These are phyloP conservation scores for Lichtheimia ramosa DNA, from an alignment of 371 early-diverging fungal genomes.

Conservation along the genomic window DNA sequence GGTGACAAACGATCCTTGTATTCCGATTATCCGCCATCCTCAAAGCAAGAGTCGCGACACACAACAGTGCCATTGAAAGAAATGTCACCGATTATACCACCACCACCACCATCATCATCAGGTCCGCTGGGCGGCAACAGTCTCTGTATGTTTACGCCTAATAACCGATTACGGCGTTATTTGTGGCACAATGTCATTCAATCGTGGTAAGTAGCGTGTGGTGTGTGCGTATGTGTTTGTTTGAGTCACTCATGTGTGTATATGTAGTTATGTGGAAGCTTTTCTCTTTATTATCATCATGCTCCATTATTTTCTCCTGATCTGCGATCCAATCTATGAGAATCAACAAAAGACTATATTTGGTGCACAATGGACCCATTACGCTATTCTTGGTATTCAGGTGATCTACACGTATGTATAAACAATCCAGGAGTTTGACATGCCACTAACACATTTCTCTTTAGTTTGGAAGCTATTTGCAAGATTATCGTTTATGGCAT, in stretches of 20 bases:
- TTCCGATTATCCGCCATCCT: slow-evolving; percentile 7
- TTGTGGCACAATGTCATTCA: slow-evolving; percentile 34
- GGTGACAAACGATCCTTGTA: slow-evolving; percentile 4
- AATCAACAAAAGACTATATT: slow-evolving; percentile 46
- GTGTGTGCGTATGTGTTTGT: neutral
- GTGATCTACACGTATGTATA: slow-evolving; percentile 47
- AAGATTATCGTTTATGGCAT: slow-evolving; percentile 55
- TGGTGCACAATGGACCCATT: slow-evolving; percentile 55
- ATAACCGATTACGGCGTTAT: slow-evolving; percentile 21
- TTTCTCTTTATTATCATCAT: slow-evolving; percentile 47
- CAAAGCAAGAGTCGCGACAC: slow-evolving; percentile 5
- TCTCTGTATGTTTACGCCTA: slow-evolving; percentile 23
- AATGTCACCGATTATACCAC: neutral
- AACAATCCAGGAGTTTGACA: neutral
- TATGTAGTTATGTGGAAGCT: slow-evolving; percentile 31
- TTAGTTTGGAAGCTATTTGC: slow-evolving; percentile 27
- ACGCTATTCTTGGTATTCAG: slow-evolving; percentile 47
- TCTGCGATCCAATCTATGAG: slow-evolving; percentile 45
- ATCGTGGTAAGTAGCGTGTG: slow-evolving; percentile 31
- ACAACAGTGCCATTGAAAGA: neutral
- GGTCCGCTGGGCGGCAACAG: slow-evolving; percentile 11
- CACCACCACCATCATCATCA: neutral
- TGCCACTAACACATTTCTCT: neutral
- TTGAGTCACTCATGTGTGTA: slow-evolving; percentile 1
- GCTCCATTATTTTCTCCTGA: slow-evolving; percentile 57